These are phyloP conservation scores for Tirmania nivea DNA, from an alignment of 495 filamentous ascomycete genomes.

Conservation along the genomic window DNA sequence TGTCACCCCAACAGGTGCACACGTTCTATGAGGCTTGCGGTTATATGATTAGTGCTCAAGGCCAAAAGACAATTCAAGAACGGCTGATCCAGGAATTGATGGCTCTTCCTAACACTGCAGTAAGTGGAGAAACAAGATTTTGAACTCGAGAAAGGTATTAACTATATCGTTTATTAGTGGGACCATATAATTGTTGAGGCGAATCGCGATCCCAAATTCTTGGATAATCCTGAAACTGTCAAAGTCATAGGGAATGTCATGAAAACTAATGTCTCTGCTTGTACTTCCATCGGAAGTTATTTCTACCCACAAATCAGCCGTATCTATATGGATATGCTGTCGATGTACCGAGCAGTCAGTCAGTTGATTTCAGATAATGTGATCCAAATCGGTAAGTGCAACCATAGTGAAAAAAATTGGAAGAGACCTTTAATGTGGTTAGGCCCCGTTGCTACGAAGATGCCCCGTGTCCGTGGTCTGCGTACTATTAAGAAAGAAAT, in stretches of 20 bases:
- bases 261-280: conserved; percentile 98
- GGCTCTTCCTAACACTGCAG: conserved; percentile 69
- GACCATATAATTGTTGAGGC: conserved; percentile 75
- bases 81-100: conserved; percentile 80
- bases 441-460: conserved; percentile 91
- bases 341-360: conserved; percentile 95
- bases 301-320: conserved; percentile 98
- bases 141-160: conserved; percentile 3
- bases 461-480: conserved; percentile 81
- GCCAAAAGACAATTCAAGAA: conserved; percentile 77
- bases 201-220: conserved; percentile 53
- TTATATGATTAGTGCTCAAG: conserved; percentile 97
- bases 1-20: conserved; percentile 90
- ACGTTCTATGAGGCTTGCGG: conserved; percentile 99
- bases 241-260: conserved; percentile 98
- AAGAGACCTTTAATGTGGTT: not conserved
- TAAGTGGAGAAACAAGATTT: conserved; percentile 15
- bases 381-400: conserved; percentile 48
- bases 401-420: not conserved
- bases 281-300: conserved; percentile 83
- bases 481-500: conserved; percentile 99
- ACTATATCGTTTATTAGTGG: conserved; percentile 31
- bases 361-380: conserved; percentile 85
- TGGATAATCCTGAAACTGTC: conserved; percentile 84
- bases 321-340: conserved; percentile 95